Evolutionary conservation across 169 alveolate genomes (phyloP).

Genomic region (Plasmodium adleri): DNA sequence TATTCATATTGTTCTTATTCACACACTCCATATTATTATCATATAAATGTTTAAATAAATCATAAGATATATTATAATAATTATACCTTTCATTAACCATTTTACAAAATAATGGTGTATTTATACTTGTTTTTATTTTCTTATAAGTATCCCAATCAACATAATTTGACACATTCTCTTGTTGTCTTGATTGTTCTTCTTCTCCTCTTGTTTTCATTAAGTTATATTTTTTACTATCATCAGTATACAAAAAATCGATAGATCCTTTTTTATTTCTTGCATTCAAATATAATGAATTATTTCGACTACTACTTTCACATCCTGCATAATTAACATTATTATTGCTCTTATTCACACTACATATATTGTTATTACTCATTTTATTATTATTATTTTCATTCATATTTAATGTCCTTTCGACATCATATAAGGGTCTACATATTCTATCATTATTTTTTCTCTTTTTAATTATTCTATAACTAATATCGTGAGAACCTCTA

Average conservation of each 20-base stretch:
- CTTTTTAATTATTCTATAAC: conserved; percentile 50
- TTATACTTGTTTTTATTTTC: conserved; percentile 60
- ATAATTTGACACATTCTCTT: conserved; percentile 18
- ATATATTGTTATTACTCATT: no score
- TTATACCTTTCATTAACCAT: conserved; percentile 45
- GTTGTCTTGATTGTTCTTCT: not conserved
- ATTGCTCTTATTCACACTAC: no score
- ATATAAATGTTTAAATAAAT: conserved; percentile 53
- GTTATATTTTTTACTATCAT: not conserved
- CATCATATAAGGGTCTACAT: conserved; percentile 3
- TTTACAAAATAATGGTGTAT: conserved; percentile 73
- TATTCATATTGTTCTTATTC: not conserved
- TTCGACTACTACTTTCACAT: no score
- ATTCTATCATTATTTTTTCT: conserved; percentile 31
- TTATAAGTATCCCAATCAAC: conserved; percentile 56
- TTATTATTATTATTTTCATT: no score
- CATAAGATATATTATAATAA: conserved; percentile 55
- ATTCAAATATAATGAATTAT: not conserved
- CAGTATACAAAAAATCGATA: not conserved
- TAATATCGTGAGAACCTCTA: conserved; percentile 17
- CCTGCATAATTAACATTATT: no score
- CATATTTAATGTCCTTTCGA: no score
- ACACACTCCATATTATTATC: not conserved
- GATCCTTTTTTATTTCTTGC: conserved; percentile 33
- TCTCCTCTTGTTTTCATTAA: conserved; percentile 9